Conservation (phyloP, 352 stramenopile species). For the Blastocystis sp. region DNA sequence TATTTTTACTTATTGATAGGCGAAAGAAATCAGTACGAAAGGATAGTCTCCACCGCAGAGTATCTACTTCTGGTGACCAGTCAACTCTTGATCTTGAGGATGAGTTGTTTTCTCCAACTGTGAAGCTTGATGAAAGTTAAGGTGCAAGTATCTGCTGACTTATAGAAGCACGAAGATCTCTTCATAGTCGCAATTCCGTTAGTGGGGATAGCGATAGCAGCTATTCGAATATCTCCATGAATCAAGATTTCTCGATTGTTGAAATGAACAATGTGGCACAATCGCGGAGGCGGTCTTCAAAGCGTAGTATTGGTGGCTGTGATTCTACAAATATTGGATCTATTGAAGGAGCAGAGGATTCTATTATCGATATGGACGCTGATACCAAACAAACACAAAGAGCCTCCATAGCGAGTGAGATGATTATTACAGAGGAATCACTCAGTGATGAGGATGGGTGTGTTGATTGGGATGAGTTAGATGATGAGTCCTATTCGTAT, state of each 20-base stretch:
- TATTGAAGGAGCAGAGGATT: background rate
- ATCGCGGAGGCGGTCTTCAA: background rate
- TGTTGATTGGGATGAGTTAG: background rate
- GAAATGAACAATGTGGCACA: background rate
- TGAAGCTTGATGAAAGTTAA: conserved; percentile 37
- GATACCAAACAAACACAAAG: background rate
- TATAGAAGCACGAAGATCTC: conserved; percentile 26
- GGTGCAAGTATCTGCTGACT: background rate
- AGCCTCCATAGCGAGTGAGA: background rate
- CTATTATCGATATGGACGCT: background rate
- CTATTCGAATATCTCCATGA: conserved; percentile 46
- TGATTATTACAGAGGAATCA: background rate
- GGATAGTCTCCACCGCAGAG: conserved; percentile 42
- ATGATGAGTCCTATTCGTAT: conserved; percentile 62
- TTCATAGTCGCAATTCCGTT: background rate
- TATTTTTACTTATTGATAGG: background rate
- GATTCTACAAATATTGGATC: background rate
- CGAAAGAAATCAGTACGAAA: background rate
- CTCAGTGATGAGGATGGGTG: background rate
- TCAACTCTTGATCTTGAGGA: conserved; percentile 61
- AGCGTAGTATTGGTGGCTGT: background rate
- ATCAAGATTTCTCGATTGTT: background rate
- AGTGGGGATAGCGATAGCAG: conserved; percentile 42
- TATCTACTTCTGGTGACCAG: conserved; percentile 54
- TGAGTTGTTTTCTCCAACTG: conserved; percentile 41